A percentile compares a stretch with the other conserved stretches of the same genome.
These are phyloP conservation scores for Sechiopsis laciniata DNA, from an alignment of 306 rosid genomes.

Conservation along the genomic window DNA sequence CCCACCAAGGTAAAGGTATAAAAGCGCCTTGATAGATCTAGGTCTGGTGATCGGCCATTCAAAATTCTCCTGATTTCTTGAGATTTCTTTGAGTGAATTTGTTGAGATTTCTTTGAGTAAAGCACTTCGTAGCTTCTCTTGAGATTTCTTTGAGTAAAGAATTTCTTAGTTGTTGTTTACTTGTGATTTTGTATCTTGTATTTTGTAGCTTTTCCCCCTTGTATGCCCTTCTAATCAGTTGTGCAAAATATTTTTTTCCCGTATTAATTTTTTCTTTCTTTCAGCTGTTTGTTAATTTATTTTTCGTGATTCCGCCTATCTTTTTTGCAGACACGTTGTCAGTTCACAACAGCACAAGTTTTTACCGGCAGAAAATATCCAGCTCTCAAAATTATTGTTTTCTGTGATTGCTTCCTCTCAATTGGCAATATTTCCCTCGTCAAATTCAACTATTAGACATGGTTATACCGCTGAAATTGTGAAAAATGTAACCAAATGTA, in stretches of 20 bases:
- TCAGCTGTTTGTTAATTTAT: neutral
- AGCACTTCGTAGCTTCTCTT: neutral
- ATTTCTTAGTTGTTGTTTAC: neutral
- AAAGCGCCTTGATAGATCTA: too few species aligned
- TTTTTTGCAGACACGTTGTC: constrained; percentile 43
- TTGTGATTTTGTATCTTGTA: neutral
- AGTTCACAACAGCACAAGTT: constrained; percentile 40
- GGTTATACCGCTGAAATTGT: constrained; percentile 28
- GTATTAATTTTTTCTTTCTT: neutral
- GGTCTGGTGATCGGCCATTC: too few species aligned
- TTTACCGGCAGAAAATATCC: constrained; percentile 45
- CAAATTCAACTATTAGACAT: constrained; percentile 32
- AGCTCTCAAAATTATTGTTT: constrained; percentile 60
- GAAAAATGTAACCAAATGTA: constrained; percentile 34
- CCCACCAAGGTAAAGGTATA: too few species aligned
- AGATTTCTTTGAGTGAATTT: too few species aligned
- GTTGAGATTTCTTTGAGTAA: too few species aligned
- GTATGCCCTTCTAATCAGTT: neutral
- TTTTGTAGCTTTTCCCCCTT: neutral
- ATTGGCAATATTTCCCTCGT: constrained; percentile 32
- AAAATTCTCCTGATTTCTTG: too few species aligned
- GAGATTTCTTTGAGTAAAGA: constrained; percentile 11
- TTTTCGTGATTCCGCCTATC: neutral
- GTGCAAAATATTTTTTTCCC: neutral
- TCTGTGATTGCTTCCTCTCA: constrained; percentile 51